Evolutionary conservation across 2,329 filamentous ascomycete genomes (phyloP).

Genomic region (Arthrobotrys iridis): DNA sequence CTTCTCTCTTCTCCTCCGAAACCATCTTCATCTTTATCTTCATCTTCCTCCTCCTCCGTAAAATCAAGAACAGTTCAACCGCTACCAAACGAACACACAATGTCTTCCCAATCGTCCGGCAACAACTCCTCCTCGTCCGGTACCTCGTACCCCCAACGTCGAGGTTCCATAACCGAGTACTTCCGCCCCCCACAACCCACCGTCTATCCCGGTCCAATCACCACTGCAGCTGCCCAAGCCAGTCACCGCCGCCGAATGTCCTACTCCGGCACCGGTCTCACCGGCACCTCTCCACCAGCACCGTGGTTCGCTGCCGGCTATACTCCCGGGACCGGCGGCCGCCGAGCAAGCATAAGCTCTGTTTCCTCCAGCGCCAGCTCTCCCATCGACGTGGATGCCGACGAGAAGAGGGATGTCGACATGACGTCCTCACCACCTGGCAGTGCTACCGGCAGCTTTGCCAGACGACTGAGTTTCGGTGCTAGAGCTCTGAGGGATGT

Average conservation of each 20-base stretch:
- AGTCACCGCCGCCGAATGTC: constrained; percentile 76
- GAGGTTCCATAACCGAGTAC: constrained; percentile 57
- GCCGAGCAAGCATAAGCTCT: constrained; percentile 58
- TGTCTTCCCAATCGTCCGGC: constrained; percentile 43
- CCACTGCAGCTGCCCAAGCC: constrained; percentile 66
- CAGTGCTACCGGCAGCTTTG: constrained; percentile 75
- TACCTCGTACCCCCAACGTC: constrained; percentile 43
- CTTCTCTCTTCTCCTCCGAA: background rate
- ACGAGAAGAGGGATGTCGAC: constrained; percentile 79
- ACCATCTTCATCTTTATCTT: background rate
- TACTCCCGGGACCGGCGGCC: constrained; percentile 18
- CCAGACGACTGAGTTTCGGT: constrained; percentile 88
- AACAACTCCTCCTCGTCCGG: constrained; percentile 13
- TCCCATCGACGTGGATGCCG: constrained; percentile 64
- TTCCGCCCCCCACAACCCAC: constrained; percentile 54
- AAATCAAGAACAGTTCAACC: background rate
- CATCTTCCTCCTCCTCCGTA: background rate
- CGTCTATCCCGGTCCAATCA: constrained; percentile 64
- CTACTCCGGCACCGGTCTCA: constrained; percentile 75
- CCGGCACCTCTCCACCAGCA: constrained; percentile 71
- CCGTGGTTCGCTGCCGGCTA: constrained; percentile 23
- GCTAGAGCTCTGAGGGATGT: constrained; percentile 77
- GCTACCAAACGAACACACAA: background rate
- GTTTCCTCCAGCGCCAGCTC: constrained; percentile 62
- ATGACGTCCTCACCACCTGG: constrained; percentile 63